Evolutionary conservation across 495 filamentous ascomycete genomes (phyloP).

Genomic region (Podospora sp.): DNA sequence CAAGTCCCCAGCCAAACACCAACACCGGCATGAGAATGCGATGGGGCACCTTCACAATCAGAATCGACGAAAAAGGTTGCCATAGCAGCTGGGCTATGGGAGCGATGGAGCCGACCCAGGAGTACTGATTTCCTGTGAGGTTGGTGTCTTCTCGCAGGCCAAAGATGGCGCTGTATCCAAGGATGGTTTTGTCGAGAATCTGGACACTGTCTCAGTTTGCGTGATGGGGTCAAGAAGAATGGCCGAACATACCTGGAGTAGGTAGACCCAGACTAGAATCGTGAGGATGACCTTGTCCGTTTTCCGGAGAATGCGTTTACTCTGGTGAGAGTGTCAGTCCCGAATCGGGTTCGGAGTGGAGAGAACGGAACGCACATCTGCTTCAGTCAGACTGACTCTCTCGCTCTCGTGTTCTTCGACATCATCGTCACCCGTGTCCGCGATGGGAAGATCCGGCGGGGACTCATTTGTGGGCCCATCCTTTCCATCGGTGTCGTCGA

Average conservation of each 20-base stretch:
- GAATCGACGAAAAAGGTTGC: conserved; percentile 65
- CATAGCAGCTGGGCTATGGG: conserved; percentile 66
- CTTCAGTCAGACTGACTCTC: conserved; percentile 19
- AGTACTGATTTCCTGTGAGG: conserved; percentile 62
- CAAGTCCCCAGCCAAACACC: conserved; percentile 63
- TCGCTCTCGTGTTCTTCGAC: not conserved
- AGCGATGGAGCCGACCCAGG: conserved; percentile 61
- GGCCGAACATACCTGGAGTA: conserved; percentile 45
- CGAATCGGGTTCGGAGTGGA: not conserved
- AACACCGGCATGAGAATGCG: conserved; percentile 64
- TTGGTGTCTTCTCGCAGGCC: conserved; percentile 58
- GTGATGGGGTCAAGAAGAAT: not conserved
- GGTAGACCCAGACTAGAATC: conserved; percentile 67
- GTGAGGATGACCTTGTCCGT: conserved; percentile 61
- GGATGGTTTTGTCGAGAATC: conserved; percentile 66
- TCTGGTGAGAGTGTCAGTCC: conserved; percentile 29
- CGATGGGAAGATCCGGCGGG: not conserved
- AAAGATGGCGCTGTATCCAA: conserved; percentile 66
- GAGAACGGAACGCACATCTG: conserved; percentile 18
- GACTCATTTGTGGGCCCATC: not conserved
- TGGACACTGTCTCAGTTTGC: conserved; percentile 25
- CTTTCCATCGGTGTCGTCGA: not conserved
- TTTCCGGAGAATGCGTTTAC: conserved; percentile 60
- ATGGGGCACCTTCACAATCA: conserved; percentile 68
- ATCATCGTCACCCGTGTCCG: not conserved